These are phyloP conservation scores for Santalum album DNA, from an alignment of 164 flowering plant species.

Conservation along the genomic window DNA sequence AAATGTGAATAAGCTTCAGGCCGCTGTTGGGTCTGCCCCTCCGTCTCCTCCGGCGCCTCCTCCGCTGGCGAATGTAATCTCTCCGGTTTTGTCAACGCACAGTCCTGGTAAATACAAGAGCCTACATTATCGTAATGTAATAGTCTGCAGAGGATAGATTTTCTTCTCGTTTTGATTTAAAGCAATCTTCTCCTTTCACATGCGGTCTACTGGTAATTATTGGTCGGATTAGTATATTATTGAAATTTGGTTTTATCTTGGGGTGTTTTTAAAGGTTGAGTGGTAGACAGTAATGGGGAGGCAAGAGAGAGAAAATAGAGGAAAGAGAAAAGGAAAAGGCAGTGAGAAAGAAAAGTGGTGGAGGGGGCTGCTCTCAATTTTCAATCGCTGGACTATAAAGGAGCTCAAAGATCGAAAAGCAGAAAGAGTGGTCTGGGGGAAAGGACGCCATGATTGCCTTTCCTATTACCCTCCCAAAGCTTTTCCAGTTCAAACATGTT, in stretches of 20 bases:
- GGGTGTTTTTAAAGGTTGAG: background rate
- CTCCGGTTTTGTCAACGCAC: constrained; percentile 46
- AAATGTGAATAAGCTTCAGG: constrained; percentile 11
- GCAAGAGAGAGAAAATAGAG: background rate
- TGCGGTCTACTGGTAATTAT: background rate
- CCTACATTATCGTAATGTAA: too few relatives aligned
- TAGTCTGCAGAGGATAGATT: too few relatives aligned
- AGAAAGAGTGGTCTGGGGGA: constrained; percentile 9
- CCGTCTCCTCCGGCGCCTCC: constrained; percentile 18
- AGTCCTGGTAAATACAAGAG: constrained; percentile 37
- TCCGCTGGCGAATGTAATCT: constrained; percentile 24
- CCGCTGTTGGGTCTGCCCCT: constrained; percentile 10
- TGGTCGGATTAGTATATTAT: constrained; percentile 13
- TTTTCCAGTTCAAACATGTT: background rate
- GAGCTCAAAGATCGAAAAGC: constrained; percentile 17
- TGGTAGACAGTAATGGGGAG: too few relatives aligned
- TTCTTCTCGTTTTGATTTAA: background rate
- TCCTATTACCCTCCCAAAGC: constrained; percentile 14
- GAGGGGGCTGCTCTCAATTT: background rate
- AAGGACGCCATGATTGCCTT: constrained; percentile 30
- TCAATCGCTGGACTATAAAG: background rate
- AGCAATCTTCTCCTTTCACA: background rate
- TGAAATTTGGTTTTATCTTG: constrained; percentile 8
- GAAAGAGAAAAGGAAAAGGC: background rate
- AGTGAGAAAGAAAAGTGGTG: background rate